These are phyloP conservation scores for Cydonia oblonga DNA, from an alignment of 331 rosid species.

Conservation along the genomic window DNA sequence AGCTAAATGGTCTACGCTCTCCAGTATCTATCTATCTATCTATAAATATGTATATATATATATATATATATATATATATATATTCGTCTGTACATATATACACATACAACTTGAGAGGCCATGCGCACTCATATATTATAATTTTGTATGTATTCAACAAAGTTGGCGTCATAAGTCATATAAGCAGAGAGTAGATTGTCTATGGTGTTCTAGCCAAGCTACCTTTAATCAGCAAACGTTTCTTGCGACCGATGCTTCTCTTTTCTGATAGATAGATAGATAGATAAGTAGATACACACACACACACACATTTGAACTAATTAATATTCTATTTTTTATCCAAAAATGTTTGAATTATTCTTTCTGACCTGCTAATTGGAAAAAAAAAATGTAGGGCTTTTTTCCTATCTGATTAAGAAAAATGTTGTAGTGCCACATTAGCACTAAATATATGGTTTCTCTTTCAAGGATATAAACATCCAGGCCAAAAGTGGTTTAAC, in stretches of 20 bases:
- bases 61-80: too few species aligned
- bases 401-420: neutral
- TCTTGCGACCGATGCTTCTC: neutral
- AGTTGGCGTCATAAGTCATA: neutral
- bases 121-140: neutral
- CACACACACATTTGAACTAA: neutral
- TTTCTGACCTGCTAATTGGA: neutral
- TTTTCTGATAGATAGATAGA: neutral
- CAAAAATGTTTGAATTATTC: neutral
- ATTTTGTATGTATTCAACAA: neutral
- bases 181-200: neutral
- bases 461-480: neutral
- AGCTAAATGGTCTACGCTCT: neutral
- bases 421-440: slow-evolving; percentile 16
- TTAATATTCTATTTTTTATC: too few species aligned
- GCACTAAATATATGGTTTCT: neutral
- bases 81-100: too few species aligned
- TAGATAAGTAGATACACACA: too few species aligned
- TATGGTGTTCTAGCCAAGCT: neutral
- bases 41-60: too few species aligned
- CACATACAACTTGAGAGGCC: neutral
- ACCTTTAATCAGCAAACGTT: neutral
- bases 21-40: neutral
- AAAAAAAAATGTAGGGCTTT: neutral
- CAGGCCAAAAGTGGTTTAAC: neutral